Evolutionary conservation across 768 basidiomycete species (phyloP), one percentile per base, ranked within the genome.

Genomic region (Obba rivulosa): DNA sequence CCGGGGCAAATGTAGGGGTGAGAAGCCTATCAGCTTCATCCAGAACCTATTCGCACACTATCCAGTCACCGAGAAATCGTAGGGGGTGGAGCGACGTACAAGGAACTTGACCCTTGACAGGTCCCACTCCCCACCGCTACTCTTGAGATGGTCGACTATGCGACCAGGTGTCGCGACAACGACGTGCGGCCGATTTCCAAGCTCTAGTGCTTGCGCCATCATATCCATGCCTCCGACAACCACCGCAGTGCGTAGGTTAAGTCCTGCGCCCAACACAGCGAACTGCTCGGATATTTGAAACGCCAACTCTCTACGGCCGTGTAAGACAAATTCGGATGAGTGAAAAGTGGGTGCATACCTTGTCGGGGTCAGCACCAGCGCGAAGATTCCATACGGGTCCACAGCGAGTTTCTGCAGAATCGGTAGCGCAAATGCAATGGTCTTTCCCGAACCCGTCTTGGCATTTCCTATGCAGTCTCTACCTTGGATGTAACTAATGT

Each of bases 201-300:
- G 79, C 59, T 94, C 92, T 16, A 90, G 71, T 0, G 95, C 91
- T 63, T 99, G 96, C 1, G 81, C 64, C 75, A 96, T 92, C 85
- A 95, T 95, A 59, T 99, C 96, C 92, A 99, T 95, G 4, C 96
- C 96, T 16, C 96, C 96, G 2, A 98, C 93, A 25, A 97, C 72
- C 8, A 97, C 92, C 9, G 87, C 79, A 8, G 92, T 95, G 24
- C 83, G 82, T 41, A 92, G 67, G 59, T 85, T 92, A 50, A 96
- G 68, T 10, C 91, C 73, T 16, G 79, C 74, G 21, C 96, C 95
- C 2, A 99, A 75, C 4, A 93, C 93, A 2, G 84, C 81, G 64
- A 98, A 97, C 63, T 99, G 96, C 54, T 97, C 95, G 2, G 93
- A 80, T 43, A 99, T 92, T 62, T 99, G 96, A 62, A 97, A 97